These are phyloP conservation scores for Paramarasmius palmivorus DNA, from an alignment of 1,284 basidiomycete species.

Conservation along the genomic window DNA sequence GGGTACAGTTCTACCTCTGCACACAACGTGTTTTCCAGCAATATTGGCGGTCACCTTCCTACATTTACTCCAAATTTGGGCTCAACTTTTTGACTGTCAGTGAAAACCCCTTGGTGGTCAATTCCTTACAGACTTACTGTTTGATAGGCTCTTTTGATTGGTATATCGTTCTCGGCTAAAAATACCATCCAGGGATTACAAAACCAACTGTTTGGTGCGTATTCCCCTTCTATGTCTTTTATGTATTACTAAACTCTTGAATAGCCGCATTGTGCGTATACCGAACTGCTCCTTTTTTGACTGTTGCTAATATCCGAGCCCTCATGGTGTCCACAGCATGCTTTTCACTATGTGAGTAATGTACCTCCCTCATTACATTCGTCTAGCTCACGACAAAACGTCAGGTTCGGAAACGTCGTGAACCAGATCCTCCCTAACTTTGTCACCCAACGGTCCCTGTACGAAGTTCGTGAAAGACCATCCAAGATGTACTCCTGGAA, in stretches of 20 bases:
- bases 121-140: background rate
- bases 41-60: conserved; percentile 53
- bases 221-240: no score
- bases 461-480: conserved; percentile 72
- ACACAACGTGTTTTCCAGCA: conserved; percentile 27
- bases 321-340: no score
- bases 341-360: conserved; percentile 2
- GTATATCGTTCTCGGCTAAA: conserved; percentile 63
- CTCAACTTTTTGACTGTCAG: conserved; percentile 38
- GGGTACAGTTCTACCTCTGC: conserved; percentile 38
- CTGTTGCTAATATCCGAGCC: no score
- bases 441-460: conserved; percentile 43
- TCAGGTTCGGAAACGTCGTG: conserved; percentile 21
- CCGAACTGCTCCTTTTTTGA: no score
- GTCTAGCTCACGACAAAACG: no score
- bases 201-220: conserved; percentile 59
- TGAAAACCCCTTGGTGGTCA: background rate
- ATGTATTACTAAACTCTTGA: no score
- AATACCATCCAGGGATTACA: conserved; percentile 61
- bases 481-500: conserved; percentile 83
- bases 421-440: conserved; percentile 29
- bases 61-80: conserved; percentile 64
- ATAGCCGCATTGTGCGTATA: no score
- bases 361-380: no score
- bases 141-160: conserved; percentile 45